A percentile compares a stretch with the other conserved stretches of the same genome.
Evolutionary conservation across 1,284 basidiomycete genomes (phyloP).

Genomic region (Trametes pubescens): DNA sequence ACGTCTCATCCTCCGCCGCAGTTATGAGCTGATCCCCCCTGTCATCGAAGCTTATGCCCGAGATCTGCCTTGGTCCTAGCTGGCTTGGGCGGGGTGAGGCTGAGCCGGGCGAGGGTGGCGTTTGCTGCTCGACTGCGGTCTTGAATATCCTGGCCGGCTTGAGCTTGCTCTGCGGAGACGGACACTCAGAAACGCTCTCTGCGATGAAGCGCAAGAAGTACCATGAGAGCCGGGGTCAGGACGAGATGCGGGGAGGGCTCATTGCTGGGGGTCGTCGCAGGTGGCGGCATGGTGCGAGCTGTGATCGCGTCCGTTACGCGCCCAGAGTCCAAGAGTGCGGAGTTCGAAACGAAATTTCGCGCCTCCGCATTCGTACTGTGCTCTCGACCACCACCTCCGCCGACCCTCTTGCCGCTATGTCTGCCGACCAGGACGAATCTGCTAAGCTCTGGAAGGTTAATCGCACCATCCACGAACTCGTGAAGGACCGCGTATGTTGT

Average conservation of each 20-base stretch:
- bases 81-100: constrained; percentile 50
- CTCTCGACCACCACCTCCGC: constrained; percentile 26
- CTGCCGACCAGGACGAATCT: constrained; percentile 77
- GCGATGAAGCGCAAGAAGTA: constrained; percentile 26
- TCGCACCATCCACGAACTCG: constrained; percentile 96
- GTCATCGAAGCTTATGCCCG: constrained; percentile 92
- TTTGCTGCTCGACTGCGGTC: constrained; percentile 69
- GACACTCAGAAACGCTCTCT: constrained; percentile 12
- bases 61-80: constrained; percentile 74
- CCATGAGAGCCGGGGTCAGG: constrained; percentile 44
- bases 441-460: constrained; percentile 96
- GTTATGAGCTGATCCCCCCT: constrained; percentile 88
- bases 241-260: constrained; percentile 33
- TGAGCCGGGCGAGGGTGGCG: constrained; percentile 55
- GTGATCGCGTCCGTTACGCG: constrained; percentile 23
- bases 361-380: constrained; percentile 34
- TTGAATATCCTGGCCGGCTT: constrained; percentile 94
- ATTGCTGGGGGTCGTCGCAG: constrained; percentile 34
- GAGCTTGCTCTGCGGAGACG: constrained; percentile 62
- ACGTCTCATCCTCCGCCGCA: constrained; percentile 92
- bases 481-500: constrained; percentile 83
- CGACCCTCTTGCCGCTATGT: constrained; percentile 39
- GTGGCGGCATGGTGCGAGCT: constrained; percentile 33
- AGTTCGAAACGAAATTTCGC: constrained; percentile 42
- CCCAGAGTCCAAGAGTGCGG: constrained; percentile 32